phyloP scores from a whole-genome alignment of 1,139 yeast species.

The Geotrichum klebahnii region DNA sequence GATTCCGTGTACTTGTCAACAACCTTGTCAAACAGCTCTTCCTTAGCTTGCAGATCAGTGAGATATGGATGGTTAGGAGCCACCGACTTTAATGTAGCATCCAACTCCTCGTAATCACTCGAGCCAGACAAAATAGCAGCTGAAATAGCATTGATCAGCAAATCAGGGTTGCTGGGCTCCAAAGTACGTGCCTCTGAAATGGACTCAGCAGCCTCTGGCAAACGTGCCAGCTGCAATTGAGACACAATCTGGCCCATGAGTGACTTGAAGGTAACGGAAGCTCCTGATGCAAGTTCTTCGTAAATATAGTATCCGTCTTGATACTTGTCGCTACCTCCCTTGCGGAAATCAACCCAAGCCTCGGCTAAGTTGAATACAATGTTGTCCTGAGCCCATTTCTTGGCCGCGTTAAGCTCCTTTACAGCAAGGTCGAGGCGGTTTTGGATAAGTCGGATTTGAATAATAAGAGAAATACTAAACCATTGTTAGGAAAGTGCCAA shows the following conservation, averaged over 20 bases:
- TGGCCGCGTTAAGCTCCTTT: constrained; percentile 37
- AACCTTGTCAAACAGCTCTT: constrained; percentile 52
- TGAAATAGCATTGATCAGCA: constrained; percentile 56
- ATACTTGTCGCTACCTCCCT: constrained; percentile 55
- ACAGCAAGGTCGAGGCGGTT: constrained; percentile 38
- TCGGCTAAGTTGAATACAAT: constrained; percentile 61
- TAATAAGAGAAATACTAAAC: constrained; percentile 36
- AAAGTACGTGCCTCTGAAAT: constrained; percentile 45
- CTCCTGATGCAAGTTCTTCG: constrained; percentile 58
- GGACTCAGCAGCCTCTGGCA: constrained; percentile 46
- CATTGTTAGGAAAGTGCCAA: no score
- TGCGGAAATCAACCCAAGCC: constrained; percentile 57
- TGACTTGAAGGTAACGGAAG: constrained; percentile 46
- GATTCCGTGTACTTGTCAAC: constrained; percentile 49
- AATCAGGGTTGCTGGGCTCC: constrained; percentile 45
- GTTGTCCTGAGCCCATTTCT: constrained; percentile 59
- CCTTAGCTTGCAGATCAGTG: constrained; percentile 51
- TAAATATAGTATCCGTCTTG: constrained; percentile 65
- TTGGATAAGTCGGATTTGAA: constrained; percentile 39
- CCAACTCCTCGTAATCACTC: constrained; percentile 44
- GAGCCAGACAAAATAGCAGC: constrained; percentile 49
- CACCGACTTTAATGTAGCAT: constrained; percentile 42
- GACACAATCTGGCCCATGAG: constrained; percentile 48
- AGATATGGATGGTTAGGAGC: constrained; percentile 52
- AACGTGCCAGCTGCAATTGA: constrained; percentile 46